Percentiles rank a stretch among this genome's conserved stretches.
These are phyloP conservation scores for Kickxella alabastrina DNA, from an alignment of 192 early-diverging fungal genomes.

Conservation along the genomic window DNA sequence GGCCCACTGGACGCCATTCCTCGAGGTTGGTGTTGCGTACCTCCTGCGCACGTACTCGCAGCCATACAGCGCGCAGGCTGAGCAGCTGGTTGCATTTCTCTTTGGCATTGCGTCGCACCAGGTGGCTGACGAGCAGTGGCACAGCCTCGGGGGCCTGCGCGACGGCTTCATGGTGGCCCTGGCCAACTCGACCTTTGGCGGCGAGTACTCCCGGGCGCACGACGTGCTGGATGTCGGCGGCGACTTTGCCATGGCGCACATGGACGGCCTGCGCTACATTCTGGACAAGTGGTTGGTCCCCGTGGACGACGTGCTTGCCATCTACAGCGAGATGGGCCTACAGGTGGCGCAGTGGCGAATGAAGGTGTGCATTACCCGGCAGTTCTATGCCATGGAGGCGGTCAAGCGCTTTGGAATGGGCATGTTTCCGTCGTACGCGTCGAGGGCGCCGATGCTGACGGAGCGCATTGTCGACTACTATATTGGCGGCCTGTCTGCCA, in stretches of 20 bases:
- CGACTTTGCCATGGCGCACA: conserved; percentile 51
- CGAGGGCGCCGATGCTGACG: conserved; percentile 67
- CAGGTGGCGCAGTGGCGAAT: conserved; percentile 17
- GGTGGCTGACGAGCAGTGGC: conserved; percentile 52
- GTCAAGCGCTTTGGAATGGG: conserved; percentile 46
- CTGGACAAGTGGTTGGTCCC: conserved; percentile 44
- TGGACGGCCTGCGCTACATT: conserved; percentile 29
- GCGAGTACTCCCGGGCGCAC: conserved; percentile 38
- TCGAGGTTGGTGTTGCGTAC: conserved; percentile 23
- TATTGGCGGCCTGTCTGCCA: conserved; percentile 58
- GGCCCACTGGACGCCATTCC: conserved; percentile 52
- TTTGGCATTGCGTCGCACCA: conserved; percentile 50
- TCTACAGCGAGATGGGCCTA: conserved; percentile 35
- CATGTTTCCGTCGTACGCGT: conserved; percentile 42
- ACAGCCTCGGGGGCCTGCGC: conserved; percentile 36
- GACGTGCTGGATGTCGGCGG: conserved; percentile 48
- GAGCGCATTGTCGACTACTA: conserved; percentile 70
- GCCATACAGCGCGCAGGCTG: conserved; percentile 18
- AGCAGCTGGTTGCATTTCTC: conserved; percentile 41
- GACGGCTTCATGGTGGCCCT: conserved; percentile 44
- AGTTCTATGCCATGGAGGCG: conserved; percentile 50
- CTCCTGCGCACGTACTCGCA: conserved; percentile 12
- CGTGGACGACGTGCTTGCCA: conserved; percentile 32
- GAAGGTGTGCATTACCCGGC: conserved; percentile 35
- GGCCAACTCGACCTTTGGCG: conserved; percentile 42